A percentile compares a stretch with the other conserved stretches of the same genome.
These are phyloP conservation scores for Colletotrichum chrysophilum DNA, from an alignment of 2,329 filamentous ascomycete genomes.

Conservation along the genomic window DNA sequence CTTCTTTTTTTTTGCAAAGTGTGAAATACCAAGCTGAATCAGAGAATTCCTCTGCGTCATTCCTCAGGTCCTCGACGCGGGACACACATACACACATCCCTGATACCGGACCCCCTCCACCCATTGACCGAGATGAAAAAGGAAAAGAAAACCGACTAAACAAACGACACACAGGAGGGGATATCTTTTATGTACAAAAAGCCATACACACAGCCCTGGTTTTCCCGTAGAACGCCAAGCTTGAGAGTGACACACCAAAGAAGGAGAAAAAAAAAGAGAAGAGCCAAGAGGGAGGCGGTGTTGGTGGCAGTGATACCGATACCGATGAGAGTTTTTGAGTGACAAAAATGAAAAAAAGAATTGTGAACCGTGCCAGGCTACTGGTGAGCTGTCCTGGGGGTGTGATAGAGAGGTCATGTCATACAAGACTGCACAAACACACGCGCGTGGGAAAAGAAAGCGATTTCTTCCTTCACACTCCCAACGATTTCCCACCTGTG, in stretches of 20 bases:
- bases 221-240: background rate
- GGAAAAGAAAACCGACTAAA: background rate
- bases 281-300: background rate
- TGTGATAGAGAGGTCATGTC: background rate
- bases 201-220: background rate
- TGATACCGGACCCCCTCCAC: background rate
- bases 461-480: background rate
- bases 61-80: too few species aligned
- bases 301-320: background rate
- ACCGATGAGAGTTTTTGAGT: background rate
- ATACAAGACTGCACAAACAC: background rate
- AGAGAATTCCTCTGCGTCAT: too few species aligned
- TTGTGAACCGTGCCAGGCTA: background rate
- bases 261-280: background rate
- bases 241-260: background rate
- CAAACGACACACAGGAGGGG: background rate
- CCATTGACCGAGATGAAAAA: background rate
- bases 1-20: background rate
- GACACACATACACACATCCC: background rate
- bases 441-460: background rate
- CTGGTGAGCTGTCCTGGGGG: background rate
- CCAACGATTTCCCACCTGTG: background rate
- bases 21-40: background rate
- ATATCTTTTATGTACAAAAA: slow-evolving; percentile 1
- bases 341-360: background rate